phyloP scores from a whole-genome alignment of 495 filamentous ascomycete genomes.

The Penicillium pulvis region DNA sequence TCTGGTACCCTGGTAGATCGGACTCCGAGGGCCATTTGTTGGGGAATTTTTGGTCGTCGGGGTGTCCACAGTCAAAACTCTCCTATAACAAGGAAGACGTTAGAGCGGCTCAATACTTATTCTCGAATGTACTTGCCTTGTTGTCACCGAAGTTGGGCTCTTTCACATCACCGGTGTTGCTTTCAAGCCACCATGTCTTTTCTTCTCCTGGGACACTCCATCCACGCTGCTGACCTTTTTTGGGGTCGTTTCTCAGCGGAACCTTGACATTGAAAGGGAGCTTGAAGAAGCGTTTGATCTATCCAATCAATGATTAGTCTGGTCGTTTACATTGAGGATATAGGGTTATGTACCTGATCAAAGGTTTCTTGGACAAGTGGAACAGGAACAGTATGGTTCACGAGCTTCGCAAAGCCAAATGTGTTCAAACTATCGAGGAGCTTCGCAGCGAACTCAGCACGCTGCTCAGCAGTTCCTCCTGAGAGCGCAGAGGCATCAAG shows the following conservation, averaged over 20 bases:
- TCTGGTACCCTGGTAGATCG: conserved; percentile 13
- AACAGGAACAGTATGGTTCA: background rate
- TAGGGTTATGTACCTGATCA: background rate
- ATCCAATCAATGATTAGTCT: background rate
- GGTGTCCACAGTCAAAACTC: conserved; percentile 13
- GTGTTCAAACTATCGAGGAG: background rate
- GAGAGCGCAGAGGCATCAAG: background rate
- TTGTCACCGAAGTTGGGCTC: background rate
- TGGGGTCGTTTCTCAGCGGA: background rate
- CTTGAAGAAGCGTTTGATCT: background rate
- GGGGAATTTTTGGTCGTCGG: conserved; percentile 8
- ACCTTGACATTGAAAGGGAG: background rate
- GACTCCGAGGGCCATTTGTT: conserved; percentile 13
- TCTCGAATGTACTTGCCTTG: background rate
- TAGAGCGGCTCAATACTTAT: background rate
- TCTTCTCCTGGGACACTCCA: background rate
- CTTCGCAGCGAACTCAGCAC: background rate
- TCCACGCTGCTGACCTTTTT: background rate
- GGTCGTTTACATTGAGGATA: too few species aligned
- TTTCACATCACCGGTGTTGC: background rate
- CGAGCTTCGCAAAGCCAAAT: background rate
- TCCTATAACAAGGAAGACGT: background rate
- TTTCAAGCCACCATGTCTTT: conserved; percentile 1
- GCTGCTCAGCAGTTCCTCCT: background rate
- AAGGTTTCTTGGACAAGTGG: background rate